phyloP scores from a whole-genome alignment of 768 basidiomycete genomes.

The Lyophyllum semitale region DNA sequence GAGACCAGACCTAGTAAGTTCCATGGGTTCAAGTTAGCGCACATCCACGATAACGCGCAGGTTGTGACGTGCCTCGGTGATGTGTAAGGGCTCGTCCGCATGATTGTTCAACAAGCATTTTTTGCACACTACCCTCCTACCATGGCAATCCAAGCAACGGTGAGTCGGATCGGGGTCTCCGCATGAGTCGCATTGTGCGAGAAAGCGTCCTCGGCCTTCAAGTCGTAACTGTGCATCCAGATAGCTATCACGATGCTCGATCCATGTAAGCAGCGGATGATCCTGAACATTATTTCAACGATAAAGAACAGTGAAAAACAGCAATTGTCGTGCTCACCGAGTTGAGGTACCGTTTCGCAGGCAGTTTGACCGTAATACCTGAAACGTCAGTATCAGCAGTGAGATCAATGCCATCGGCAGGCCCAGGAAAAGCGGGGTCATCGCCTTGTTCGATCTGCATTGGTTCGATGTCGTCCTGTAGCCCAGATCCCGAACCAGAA shows the following conservation, averaged over 20 bases:
- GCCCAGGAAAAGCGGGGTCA: background rate
- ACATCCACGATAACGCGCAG: background rate
- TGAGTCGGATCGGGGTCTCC: background rate
- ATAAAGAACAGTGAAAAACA: background rate
- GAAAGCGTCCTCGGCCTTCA: constrained; percentile 17
- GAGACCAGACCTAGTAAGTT: constrained; percentile 18
- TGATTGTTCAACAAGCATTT: constrained; percentile 16
- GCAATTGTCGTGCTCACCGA: constrained; percentile 13
- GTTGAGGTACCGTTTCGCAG: constrained; percentile 14
- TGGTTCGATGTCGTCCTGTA: background rate
- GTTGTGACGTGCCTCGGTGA: constrained; percentile 15
- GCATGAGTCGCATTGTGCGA: background rate
- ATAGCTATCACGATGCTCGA: constrained; percentile 11
- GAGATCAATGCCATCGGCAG: background rate
- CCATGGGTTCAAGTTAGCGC: background rate
- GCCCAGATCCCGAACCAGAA: background rate
- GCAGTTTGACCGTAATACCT: constrained; percentile 6
- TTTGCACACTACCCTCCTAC: constrained; percentile 17
- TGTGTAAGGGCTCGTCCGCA: constrained; percentile 14
- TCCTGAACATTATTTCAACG: constrained; percentile 16
- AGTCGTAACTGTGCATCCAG: constrained; percentile 11
- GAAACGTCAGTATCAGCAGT: background rate
- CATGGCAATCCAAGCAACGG: no score
- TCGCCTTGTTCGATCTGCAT: background rate
- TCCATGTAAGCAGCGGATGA: constrained; percentile 17